phyloP scores from a whole-genome alignment of 2,329 filamentous ascomycete species.

The Xylaria sp. region DNA sequence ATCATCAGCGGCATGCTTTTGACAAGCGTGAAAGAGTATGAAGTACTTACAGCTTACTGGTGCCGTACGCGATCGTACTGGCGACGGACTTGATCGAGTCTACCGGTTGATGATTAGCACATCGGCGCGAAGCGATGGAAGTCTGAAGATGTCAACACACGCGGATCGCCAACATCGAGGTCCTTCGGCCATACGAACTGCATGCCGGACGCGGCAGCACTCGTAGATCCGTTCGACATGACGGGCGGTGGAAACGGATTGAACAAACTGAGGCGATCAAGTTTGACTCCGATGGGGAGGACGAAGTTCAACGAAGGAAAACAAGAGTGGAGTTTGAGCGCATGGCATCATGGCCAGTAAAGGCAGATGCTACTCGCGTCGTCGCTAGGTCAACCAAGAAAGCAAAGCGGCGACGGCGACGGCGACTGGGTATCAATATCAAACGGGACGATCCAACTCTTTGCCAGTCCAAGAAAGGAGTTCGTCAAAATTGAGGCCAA shows the following conservation, averaged over 20 bases:
- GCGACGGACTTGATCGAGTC: slow-evolving; percentile 59
- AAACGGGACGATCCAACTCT: background rate
- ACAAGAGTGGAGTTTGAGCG: no score
- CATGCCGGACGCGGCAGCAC: slow-evolving; percentile 26
- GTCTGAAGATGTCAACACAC: slow-evolving; percentile 11
- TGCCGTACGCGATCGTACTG: slow-evolving; percentile 53
- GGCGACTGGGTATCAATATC: background rate
- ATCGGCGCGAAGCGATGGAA: background rate
- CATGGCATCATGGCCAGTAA: background rate
- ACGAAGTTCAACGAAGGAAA: background rate
- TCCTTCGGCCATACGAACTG: slow-evolving; percentile 34
- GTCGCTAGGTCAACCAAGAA: no score
- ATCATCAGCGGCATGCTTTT: background rate
- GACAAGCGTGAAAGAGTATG: background rate
- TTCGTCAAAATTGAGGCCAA: background rate
- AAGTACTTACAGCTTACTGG: slow-evolving; percentile 32
- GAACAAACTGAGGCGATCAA: background rate
- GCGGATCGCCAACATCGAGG: slow-evolving; percentile 35
- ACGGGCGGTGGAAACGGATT: slow-evolving; percentile 2
- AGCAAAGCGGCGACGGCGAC: background rate
- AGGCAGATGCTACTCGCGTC: no score
- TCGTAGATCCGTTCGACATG: slow-evolving; percentile 30
- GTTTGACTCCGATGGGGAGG: no score
- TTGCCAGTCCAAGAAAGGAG: background rate
- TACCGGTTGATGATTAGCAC: slow-evolving; percentile 27